Conservation (phyloP, 2,329 filamentous ascomycete species). For the Aspergillus caelatus region DNA sequence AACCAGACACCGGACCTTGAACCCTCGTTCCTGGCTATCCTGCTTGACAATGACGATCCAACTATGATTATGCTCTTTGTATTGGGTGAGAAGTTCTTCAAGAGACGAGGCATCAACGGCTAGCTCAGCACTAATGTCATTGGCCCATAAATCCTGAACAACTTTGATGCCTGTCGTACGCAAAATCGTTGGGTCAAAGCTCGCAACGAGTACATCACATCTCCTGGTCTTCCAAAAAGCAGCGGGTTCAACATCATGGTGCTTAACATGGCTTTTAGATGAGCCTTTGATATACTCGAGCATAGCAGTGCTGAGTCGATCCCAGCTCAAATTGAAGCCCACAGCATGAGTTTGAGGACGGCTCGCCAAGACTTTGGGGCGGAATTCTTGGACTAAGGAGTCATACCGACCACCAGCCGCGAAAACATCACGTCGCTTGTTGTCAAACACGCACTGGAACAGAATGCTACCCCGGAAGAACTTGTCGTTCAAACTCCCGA, state of each 20-base stretch:
- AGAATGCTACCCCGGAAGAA: conserved; percentile 86
- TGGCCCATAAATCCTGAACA: conserved; percentile 76
- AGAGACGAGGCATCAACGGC: conserved; percentile 76
- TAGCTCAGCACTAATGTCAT: conserved; percentile 86
- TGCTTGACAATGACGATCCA: conserved; percentile 89
- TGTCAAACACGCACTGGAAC: conserved; percentile 91
- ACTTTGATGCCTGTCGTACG: conserved; percentile 76
- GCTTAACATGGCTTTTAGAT: conserved; percentile 66
- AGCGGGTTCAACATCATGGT: conserved; percentile 64
- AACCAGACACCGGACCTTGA: conserved; percentile 78
- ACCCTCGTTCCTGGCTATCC: conserved; percentile 56
- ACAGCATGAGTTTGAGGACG: conserved; percentile 77
- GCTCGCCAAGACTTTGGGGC: conserved; percentile 66
- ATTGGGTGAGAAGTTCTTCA: conserved; percentile 69
- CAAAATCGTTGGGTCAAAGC: conserved; percentile 77
- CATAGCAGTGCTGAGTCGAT: conserved; percentile 71
- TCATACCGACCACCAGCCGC: conserved; percentile 95
- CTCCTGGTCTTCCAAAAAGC: conserved; percentile 64
- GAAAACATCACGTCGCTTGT: conserved; percentile 77
- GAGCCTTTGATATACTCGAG: conserved; percentile 52
- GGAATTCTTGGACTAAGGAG: conserved; percentile 79
- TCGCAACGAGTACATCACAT: conserved; percentile 88
- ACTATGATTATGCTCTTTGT: conserved; percentile 75
- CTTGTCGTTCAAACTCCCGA: conserved; percentile 86
- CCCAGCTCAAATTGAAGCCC: conserved; percentile 89